Evolutionary conservation across 495 filamentous ascomycete genomes (phyloP).

Genomic region (Talaromyces ruber): DNA sequence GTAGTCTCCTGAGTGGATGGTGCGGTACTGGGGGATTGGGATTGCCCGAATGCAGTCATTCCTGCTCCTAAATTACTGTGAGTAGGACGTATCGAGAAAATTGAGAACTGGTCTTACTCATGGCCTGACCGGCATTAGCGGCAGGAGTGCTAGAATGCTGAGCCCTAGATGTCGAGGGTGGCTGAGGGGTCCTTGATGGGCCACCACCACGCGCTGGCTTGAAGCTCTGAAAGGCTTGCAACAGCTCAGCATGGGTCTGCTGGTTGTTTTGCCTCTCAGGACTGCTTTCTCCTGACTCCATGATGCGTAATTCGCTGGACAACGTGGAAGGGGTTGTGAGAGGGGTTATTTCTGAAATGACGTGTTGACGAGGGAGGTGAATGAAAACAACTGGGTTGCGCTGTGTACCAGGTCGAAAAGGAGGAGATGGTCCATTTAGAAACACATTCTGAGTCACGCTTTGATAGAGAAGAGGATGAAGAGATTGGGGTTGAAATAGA

Average conservation of each 20-base stretch:
- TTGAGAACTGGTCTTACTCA: not conserved
- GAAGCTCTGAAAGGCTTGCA: constrained; percentile 1
- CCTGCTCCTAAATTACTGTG: not conserved
- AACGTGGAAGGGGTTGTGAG: not conserved
- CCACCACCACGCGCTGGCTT: not conserved
- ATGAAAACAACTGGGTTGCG: not conserved
- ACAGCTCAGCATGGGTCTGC: not conserved
- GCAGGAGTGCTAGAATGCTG: not conserved
- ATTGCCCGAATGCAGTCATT: not conserved
- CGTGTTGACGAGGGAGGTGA: not conserved
- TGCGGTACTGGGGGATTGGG: not conserved
- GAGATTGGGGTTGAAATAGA: not conserved
- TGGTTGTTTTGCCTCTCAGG: not conserved
- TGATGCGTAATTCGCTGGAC: not conserved
- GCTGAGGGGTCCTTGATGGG: not conserved
- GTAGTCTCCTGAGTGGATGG: not conserved
- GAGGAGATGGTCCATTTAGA: not conserved
- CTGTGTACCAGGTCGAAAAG: not conserved
- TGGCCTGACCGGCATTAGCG: not conserved
- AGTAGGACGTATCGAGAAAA: not conserved
- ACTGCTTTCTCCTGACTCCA: not conserved
- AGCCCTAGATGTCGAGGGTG: not conserved
- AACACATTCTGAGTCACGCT: not conserved
- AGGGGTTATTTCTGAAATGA: not conserved
- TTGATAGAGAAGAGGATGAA: not conserved